These are phyloP conservation scores for Mycena metata DNA, from an alignment of 768 basidiomycete species.

Conservation along the genomic window DNA sequence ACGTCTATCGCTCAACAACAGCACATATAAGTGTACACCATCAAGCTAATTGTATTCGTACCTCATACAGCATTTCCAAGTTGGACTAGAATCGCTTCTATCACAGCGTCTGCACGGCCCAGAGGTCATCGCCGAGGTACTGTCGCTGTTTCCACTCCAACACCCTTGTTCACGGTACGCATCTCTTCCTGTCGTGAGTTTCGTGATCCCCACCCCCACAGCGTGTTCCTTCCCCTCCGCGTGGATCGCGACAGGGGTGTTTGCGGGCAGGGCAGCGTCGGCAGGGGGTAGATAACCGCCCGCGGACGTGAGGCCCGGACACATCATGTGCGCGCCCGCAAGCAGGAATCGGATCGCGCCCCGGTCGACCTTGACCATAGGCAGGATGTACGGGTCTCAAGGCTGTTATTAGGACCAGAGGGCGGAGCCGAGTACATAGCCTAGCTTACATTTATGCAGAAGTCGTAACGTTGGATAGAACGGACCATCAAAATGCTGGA, in stretches of 20 bases:
- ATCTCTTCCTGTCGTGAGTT: slow-evolving; percentile 92
- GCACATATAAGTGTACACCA: neutral
- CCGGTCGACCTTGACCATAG: slow-evolving; percentile 91
- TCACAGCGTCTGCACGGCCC: slow-evolving; percentile 77
- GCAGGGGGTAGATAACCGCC: slow-evolving; percentile 90
- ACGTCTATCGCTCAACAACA: neutral
- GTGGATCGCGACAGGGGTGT: slow-evolving; percentile 87
- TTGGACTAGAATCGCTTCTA: neutral
- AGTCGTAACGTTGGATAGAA: slow-evolving; percentile 90
- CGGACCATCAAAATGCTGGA: slow-evolving; percentile 97
- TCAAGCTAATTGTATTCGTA: neutral
- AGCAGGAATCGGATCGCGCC: slow-evolving; percentile 98
- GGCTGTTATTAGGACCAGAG: slow-evolving; percentile 22
- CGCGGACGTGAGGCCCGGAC: slow-evolving; percentile 93
- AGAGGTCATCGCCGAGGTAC: slow-evolving; percentile 91
- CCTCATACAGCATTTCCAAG: slow-evolving; percentile 18
- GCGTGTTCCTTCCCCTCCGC: slow-evolving; percentile 98
- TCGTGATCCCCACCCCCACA: slow-evolving; percentile 87
- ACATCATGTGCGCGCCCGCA: slow-evolving; percentile 96
- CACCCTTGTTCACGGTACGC: slow-evolving; percentile 87
- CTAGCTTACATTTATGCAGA: slow-evolving; percentile 89
- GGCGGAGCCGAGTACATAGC: slow-evolving; percentile 15
- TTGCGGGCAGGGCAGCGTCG: slow-evolving; percentile 74
- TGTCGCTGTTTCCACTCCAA: slow-evolving; percentile 91
- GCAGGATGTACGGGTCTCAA: slow-evolving; percentile 91